These are phyloP conservation scores for Scutellospora calospora DNA, from an alignment of 371 early-diverging fungal species.

Conservation along the genomic window DNA sequence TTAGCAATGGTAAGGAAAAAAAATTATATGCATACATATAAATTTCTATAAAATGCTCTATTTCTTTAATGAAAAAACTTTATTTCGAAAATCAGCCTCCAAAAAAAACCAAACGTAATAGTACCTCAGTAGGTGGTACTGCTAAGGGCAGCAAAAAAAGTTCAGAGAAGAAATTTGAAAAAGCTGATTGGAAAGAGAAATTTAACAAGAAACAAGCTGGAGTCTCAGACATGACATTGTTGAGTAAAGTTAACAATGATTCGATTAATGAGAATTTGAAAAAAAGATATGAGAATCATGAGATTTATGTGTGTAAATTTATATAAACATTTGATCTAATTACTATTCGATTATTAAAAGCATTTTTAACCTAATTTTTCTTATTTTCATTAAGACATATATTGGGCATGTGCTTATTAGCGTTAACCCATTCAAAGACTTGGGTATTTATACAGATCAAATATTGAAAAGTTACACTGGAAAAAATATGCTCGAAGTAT, in stretches of 20 bases:
- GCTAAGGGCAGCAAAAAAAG: not conserved
- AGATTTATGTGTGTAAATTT: slow-evolving; percentile 76
- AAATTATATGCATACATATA: too few species aligned
- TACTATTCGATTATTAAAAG: not conserved
- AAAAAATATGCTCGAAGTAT: slow-evolving; percentile 85
- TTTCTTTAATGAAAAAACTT: too few species aligned
- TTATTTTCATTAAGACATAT: slow-evolving; percentile 76
- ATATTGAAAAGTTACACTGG: slow-evolving; percentile 78
- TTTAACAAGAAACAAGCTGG: slow-evolving; percentile 87
- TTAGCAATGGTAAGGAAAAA: too few species aligned
- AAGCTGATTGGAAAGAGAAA: slow-evolving; percentile 86
- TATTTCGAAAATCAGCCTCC: not conserved
- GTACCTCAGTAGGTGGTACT: not conserved
- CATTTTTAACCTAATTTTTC: not conserved
- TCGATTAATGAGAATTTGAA: slow-evolving; percentile 87
- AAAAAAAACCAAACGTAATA: not conserved
- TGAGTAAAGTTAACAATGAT: slow-evolving; percentile 88
- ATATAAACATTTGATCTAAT: not conserved
- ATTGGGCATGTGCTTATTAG: slow-evolving; percentile 90
- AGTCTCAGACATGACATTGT: slow-evolving; percentile 87
- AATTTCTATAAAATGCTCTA: too few species aligned
- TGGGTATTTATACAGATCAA: slow-evolving; percentile 83
- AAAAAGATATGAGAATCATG: slow-evolving; percentile 83
- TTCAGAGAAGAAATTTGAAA: slow-evolving; percentile 54
- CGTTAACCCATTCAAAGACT: slow-evolving; percentile 88